These are phyloP conservation scores for Berkeleyomyces rouxiae DNA, from an alignment of 2,329 filamentous ascomycete genomes.

Conservation along the genomic window DNA sequence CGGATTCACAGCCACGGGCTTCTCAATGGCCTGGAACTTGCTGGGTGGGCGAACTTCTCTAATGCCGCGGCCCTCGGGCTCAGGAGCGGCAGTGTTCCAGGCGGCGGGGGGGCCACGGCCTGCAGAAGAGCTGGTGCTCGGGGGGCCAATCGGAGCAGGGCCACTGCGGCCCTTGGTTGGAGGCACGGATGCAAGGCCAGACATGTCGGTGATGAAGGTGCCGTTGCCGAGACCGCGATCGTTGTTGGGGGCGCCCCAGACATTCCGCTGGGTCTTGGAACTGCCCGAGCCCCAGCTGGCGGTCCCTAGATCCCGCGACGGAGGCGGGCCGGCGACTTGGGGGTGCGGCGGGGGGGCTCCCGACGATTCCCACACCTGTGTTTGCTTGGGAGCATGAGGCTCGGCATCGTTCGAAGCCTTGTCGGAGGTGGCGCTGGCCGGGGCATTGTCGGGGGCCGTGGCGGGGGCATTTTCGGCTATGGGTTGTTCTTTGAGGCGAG, in stretches of 20 bases:
- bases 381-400: background rate
- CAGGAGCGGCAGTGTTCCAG: background rate
- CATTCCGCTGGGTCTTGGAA: slow-evolving; percentile 37
- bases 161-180: slow-evolving; percentile 17
- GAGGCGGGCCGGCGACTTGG: slow-evolving; percentile 7
- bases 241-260: slow-evolving; percentile 60
- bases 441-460: background rate
- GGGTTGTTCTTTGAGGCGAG: background rate
- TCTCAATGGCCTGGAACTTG: background rate
- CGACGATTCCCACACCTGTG: slow-evolving; percentile 11
- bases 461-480: background rate
- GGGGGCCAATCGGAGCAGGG: slow-evolving; percentile 31
- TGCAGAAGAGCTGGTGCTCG: slow-evolving; percentile 14
- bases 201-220: slow-evolving; percentile 50
- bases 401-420: background rate
- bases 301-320: slow-evolving; percentile 5
- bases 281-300: slow-evolving; percentile 27
- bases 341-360: background rate
- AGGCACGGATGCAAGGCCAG: slow-evolving; percentile 20
- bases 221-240: slow-evolving; percentile 61
- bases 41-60: background rate
- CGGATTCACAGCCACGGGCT: background rate
- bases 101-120: background rate
- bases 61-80: background rate
- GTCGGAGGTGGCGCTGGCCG: background rate